Percentiles rank a stretch among this genome's conserved stretches.
Evolutionary conservation across 2,329 filamentous ascomycete species (phyloP).

Genomic region (Grosmannia penicillata): DNA sequence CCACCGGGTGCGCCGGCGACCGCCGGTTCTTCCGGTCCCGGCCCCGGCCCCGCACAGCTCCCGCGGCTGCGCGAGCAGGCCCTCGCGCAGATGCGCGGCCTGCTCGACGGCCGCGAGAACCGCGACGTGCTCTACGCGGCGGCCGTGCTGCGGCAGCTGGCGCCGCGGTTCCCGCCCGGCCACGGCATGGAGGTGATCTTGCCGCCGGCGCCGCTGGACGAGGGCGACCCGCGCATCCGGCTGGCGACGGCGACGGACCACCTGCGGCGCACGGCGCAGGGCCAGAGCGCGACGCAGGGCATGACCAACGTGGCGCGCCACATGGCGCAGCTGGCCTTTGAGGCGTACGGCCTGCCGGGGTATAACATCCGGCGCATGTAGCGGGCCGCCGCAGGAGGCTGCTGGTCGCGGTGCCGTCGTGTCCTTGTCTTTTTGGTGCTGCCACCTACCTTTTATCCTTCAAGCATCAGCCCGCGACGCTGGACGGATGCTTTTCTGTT

Average conservation of each 20-base stretch:
- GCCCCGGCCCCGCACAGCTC: slow-evolving; percentile 12
- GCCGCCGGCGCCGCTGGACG: slow-evolving; percentile 44
- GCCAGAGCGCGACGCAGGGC: slow-evolving; percentile 33
- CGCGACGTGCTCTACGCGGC: slow-evolving; percentile 85
- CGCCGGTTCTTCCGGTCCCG: too few relatives aligned
- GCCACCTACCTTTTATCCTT: neutral
- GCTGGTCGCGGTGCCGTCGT: too few relatives aligned
- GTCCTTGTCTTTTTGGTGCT: neutral
- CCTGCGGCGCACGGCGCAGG: slow-evolving; percentile 47
- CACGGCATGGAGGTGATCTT: slow-evolving; percentile 15
- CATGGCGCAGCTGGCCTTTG: slow-evolving; percentile 51
- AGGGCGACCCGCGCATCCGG: slow-evolving; percentile 51
- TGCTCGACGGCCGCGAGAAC: slow-evolving; percentile 71
- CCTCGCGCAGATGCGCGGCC: slow-evolving; percentile 48
- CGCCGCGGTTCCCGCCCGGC: slow-evolving; percentile 46
- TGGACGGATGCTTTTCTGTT: too few relatives aligned
- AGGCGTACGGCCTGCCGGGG: slow-evolving; percentile 41
- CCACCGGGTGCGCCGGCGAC: too few relatives aligned
- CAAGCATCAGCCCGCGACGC: too few relatives aligned
- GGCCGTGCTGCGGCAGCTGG: slow-evolving; percentile 62
- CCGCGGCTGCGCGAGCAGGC: slow-evolving; percentile 47
- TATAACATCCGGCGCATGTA: slow-evolving; percentile 23
- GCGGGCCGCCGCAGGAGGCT: too few relatives aligned
- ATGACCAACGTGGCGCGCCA: slow-evolving; percentile 59
- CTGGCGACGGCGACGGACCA: slow-evolving; percentile 57